Base-by-base conservation (phyloP, 164 flowering plant species). In the Chloranthus sessilifolius region DNA sequence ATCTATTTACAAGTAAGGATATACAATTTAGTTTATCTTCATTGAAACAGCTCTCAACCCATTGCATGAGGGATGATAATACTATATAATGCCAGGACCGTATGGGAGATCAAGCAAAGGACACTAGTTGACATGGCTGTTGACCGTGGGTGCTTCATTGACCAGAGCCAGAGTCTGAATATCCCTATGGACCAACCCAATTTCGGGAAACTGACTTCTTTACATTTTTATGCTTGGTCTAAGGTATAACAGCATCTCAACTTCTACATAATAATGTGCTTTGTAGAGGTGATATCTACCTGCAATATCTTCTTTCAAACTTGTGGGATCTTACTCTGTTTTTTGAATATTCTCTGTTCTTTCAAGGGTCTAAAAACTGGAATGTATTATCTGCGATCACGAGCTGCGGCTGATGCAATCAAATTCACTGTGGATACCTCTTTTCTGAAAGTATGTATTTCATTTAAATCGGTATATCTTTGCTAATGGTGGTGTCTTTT, bases 101-200 rank as follows among this genome's bases (percentile, higher is more conserved):
- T 91, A 38, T 91, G 98, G 98, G 98, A 91, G 77, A 92, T 92
- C 43, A 92, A 86, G 72, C 99, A 92, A 65, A 80, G 65, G 70
- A 77, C 87, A 1, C 42, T 92, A 65, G 99, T 92, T 48, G 95
- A 92, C 56, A 89, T 92, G 97, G 99, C 95, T 52, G 95, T 74
- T 52, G 92, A 88, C 51, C 86, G 99, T 35, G 97, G 97, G 33
- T 85, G 95, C 64, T 92, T 63, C 65, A 88, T 92, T 24, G 96
- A 92, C 66, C 99, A 92, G 70, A 86, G 99, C 52, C 95, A 88
- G 66, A 92, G 99, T 68, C 61, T 92, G 22, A 88, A 92, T 68
- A 92, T 92, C 35, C 97, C 88, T 46, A 92, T 88, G 97, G 97
- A 86, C 55, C 85, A 88, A 64, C 85, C 97, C 17, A 88, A 79